Conservation (phyloP, 345 rosid species). For the Camelina neglecta region DNA sequence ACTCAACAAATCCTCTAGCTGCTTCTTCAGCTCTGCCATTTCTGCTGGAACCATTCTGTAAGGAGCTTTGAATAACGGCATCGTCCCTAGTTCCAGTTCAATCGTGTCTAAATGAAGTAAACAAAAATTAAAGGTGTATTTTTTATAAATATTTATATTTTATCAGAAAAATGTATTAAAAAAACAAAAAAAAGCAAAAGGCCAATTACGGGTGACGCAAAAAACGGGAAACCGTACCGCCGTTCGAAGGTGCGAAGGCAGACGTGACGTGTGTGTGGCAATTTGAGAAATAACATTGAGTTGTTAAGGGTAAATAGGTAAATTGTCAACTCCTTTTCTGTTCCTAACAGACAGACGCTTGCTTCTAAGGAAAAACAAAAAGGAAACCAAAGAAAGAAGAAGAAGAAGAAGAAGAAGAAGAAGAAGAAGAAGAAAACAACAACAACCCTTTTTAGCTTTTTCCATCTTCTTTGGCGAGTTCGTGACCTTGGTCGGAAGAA, state of each 20-base stretch:
- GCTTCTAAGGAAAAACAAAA: constrained; percentile 44
- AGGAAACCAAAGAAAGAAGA: background rate
- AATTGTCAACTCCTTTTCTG: constrained; percentile 45
- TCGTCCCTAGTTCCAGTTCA: too few relatives aligned
- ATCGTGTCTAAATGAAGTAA: too few relatives aligned
- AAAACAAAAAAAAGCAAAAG: background rate
- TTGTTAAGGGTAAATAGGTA: constrained; percentile 42
- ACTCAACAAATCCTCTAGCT: too few relatives aligned
- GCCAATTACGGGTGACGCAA: constrained; percentile 4
- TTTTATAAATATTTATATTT: background rate
- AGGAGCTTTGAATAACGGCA: too few relatives aligned
- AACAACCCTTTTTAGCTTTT: constrained; percentile 35
- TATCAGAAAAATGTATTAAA: background rate
- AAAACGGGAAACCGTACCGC: constrained; percentile 48
- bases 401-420: too few relatives aligned
- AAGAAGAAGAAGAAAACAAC: constrained; percentile 25
- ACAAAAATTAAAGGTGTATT: background rate
- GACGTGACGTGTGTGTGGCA: constrained; percentile 42
- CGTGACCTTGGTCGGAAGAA: constrained; percentile 50
- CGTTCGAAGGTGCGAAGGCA: constrained; percentile 14
- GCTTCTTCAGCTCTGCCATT: too few relatives aligned
- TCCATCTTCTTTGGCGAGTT: constrained; percentile 36
- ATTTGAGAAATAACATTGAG: constrained; percentile 37
- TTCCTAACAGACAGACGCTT: constrained; percentile 82
- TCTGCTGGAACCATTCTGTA: too few relatives aligned